A percentile compares a stretch with the other conserved stretches of the same genome.
phyloP scores from a whole-genome alignment of 2,329 filamentous ascomycete genomes.

The Huntiella moniliformis region DNA sequence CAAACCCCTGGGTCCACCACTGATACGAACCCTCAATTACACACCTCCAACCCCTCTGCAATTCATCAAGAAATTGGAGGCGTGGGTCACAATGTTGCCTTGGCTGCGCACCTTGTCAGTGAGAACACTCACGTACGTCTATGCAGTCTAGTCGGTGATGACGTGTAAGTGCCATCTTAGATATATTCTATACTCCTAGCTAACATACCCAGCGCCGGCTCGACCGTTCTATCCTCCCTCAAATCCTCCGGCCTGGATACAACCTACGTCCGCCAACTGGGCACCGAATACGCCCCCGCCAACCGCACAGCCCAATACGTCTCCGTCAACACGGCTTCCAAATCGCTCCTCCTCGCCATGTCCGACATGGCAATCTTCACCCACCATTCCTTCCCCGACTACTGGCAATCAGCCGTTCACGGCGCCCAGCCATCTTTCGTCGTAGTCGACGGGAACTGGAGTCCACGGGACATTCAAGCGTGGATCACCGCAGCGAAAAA shows the following conservation, averaged over 20 bases:
- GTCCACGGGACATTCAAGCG: slow-evolving; percentile 39
- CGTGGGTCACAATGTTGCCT: slow-evolving; percentile 79
- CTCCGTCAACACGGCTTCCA: slow-evolving; percentile 66
- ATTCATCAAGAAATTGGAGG: slow-evolving; percentile 77
- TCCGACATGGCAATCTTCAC: slow-evolving; percentile 82
- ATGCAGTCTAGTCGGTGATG: slow-evolving; percentile 65
- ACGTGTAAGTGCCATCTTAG: slow-evolving; percentile 32
- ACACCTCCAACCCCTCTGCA: slow-evolving; percentile 71
- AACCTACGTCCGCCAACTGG: slow-evolving; percentile 40
- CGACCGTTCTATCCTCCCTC: slow-evolving; percentile 50
- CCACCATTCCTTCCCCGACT: slow-evolving; percentile 29
- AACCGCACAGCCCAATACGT: slow-evolving; percentile 77
- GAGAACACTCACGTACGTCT: slow-evolving; percentile 45
- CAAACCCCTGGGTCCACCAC: slow-evolving; percentile 11
- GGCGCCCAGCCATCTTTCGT: slow-evolving; percentile 50
- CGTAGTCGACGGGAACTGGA: slow-evolving; percentile 80
- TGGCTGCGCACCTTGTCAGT: slow-evolving; percentile 55
- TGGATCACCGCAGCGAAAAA: slow-evolving; percentile 46
- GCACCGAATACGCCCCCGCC: slow-evolving; percentile 27
- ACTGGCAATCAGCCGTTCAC: slow-evolving; percentile 42
- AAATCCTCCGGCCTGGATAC: slow-evolving; percentile 44
- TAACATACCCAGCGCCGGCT: slow-evolving; percentile 40
- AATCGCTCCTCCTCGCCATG: slow-evolving; percentile 80
- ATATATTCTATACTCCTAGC: not conserved
- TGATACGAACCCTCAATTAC: slow-evolving; percentile 29